Conservation (phyloP, 441 rosid genomes). For the Biscutella laevigata region DNA sequence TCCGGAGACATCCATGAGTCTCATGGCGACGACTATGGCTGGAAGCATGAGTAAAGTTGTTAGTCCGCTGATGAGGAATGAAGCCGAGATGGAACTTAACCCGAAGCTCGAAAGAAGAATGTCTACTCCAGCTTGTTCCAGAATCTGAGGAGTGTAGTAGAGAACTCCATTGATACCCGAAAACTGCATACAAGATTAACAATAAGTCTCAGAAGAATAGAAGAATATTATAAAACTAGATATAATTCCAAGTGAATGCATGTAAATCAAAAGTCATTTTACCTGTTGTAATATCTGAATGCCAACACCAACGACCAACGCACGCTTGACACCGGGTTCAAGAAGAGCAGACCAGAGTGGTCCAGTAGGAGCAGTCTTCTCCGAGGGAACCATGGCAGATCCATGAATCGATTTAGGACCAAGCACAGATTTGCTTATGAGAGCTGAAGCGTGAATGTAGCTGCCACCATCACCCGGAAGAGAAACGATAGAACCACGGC, state of each 20-base stretch:
- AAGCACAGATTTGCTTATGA: slow-evolving; percentile 59
- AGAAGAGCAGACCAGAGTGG: slow-evolving; percentile 61
- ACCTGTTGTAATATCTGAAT: slow-evolving; percentile 75
- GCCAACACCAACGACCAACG: slow-evolving; percentile 55
- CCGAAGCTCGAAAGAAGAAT: slow-evolving; percentile 53
- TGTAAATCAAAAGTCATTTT: not conserved
- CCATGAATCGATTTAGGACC: slow-evolving; percentile 53
- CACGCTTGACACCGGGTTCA: slow-evolving; percentile 63
- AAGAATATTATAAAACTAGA: not conserved
- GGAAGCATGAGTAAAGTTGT: slow-evolving; percentile 74
- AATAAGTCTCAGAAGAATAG: not conserved
- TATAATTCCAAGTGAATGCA: not conserved
- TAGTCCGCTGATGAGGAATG: slow-evolving; percentile 66
- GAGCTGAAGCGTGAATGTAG: slow-evolving; percentile 57
- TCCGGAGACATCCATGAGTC: slow-evolving; percentile 65
- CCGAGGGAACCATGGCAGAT: slow-evolving; percentile 55
- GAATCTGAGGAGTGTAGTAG: slow-evolving; percentile 78
- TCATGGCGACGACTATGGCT: slow-evolving; percentile 60
- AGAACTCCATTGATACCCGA: slow-evolving; percentile 75
- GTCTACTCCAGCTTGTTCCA: slow-evolving; percentile 59
- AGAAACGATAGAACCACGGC: slow-evolving; percentile 53
- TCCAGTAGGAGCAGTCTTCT: slow-evolving; percentile 35
- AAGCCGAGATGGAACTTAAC: slow-evolving; percentile 50
- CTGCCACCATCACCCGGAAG: slow-evolving; percentile 42
- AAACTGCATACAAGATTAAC: slow-evolving; percentile 32